Percentiles rank a stretch among this genome's conserved stretches.
Evolutionary conservation across 2,329 filamentous ascomycete genomes (phyloP).

Genomic region (Chaetomiaceae sp.): DNA sequence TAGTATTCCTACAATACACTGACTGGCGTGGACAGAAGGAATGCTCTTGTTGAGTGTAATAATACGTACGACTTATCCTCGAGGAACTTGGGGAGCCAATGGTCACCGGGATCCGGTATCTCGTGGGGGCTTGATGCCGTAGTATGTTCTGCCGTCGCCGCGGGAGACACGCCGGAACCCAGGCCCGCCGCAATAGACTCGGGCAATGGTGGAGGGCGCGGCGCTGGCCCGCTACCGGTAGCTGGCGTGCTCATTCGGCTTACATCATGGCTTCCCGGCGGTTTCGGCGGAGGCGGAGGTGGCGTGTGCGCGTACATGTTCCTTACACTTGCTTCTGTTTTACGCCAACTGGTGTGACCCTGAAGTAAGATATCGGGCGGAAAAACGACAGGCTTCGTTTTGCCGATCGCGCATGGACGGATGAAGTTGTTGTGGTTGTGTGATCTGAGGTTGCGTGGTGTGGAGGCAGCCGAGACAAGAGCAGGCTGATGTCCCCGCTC

Average conservation of each 20-base stretch:
- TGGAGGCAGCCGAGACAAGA: too few species aligned
- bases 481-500: too few species aligned
- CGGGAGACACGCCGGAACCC: conserved; percentile 23
- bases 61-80: conserved; percentile 73
- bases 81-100: conserved; percentile 74
- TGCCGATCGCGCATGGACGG: too few species aligned
- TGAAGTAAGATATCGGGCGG: too few species aligned
- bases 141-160: conserved; percentile 27
- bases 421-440: too few species aligned
- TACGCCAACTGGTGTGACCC: too few species aligned
- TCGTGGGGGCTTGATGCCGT: conserved; percentile 30
- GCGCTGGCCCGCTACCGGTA: conserved; percentile 36
- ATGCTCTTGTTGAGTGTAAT: neutral
- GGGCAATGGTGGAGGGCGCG: conserved; percentile 39
- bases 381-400: too few species aligned
- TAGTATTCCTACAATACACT: too few species aligned
- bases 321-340: neutral
- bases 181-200: conserved; percentile 29
- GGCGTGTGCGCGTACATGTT: conserved; percentile 49
- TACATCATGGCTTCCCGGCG: conserved; percentile 64
- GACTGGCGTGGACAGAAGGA: too few species aligned
- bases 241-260: conserved; percentile 64
- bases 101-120: conserved; percentile 57
- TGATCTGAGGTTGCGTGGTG: too few species aligned
- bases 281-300: conserved; percentile 68